Evolutionary conservation across 192 early-diverging fungal species (phyloP).

Genomic region (Diversispora eburnea): DNA sequence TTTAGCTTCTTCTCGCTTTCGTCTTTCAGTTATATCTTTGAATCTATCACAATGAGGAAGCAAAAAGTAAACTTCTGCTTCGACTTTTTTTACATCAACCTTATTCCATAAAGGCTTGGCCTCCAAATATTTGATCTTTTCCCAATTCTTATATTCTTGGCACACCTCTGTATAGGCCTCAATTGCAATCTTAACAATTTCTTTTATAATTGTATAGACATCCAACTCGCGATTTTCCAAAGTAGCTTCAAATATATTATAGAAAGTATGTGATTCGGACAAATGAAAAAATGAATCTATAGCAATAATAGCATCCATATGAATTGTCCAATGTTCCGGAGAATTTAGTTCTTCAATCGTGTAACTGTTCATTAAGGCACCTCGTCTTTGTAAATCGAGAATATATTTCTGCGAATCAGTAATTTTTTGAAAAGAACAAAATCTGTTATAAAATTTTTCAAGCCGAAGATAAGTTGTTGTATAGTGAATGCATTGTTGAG

Average conservation of each 20-base stretch:
- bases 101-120: conserved; percentile 7
- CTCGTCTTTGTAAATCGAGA: neutral
- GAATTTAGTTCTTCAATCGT: neutral
- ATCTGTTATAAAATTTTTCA: neutral
- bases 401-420: neutral
- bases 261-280: neutral
- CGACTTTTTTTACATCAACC: neutral
- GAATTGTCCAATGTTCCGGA: neutral
- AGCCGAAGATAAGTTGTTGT: neutral
- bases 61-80: neutral
- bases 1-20: neutral
- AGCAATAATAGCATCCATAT: neutral
- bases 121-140: neutral
- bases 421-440: neutral
- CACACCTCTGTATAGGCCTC: neutral
- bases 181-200: neutral
- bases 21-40: neutral
- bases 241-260: neutral
- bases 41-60: neutral
- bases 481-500: neutral
- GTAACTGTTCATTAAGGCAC: neutral
- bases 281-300: neutral
- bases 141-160: conserved; percentile 1
- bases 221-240: neutral
- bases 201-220: neutral